Conservation (phyloP, 2,329 filamentous ascomycete species). For the Ceratocystis papillata region DNA sequence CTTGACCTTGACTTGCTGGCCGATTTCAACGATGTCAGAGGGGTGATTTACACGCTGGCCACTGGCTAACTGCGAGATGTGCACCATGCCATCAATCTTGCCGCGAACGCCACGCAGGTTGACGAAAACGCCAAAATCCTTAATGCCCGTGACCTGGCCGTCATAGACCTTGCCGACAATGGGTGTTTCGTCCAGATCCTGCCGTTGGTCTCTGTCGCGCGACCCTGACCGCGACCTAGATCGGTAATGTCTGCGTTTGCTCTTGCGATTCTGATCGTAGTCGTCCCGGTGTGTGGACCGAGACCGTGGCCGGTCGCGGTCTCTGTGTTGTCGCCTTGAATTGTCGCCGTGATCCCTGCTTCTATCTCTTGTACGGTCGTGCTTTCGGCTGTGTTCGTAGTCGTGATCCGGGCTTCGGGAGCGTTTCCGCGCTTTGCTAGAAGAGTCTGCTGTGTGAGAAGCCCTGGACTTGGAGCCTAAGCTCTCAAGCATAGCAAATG, state of each 20-base stretch:
- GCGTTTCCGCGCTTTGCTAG: conserved; percentile 36
- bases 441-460: conserved; percentile 33
- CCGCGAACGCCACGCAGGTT: conserved; percentile 79
- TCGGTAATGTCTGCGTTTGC: conserved; percentile 30
- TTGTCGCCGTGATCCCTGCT: conserved; percentile 34
- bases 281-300: conserved; percentile 3
- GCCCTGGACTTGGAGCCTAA: conserved; percentile 41
- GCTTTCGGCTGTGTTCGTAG: neutral
- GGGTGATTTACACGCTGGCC: conserved; percentile 84
- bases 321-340: conserved; percentile 42
- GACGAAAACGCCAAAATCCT: conserved; percentile 93
- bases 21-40: conserved; percentile 69
- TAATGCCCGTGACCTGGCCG: conserved; percentile 80
- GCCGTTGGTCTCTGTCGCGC: conserved; percentile 23
- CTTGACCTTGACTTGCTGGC: conserved; percentile 85
- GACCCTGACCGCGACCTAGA: conserved; percentile 34
- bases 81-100: conserved; percentile 85
- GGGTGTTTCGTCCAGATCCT: conserved; percentile 65
- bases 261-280: conserved; percentile 26
- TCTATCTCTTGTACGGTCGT: conserved; percentile 31
- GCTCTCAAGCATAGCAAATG: conserved; percentile 79
- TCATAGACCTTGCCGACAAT: conserved; percentile 80
- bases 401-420: conserved; percentile 40
- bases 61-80: conserved; percentile 78
- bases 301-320: conserved; percentile 36